These are phyloP conservation scores for Penicillium argentinense DNA, from an alignment of 495 filamentous ascomycete species.

Conservation along the genomic window DNA sequence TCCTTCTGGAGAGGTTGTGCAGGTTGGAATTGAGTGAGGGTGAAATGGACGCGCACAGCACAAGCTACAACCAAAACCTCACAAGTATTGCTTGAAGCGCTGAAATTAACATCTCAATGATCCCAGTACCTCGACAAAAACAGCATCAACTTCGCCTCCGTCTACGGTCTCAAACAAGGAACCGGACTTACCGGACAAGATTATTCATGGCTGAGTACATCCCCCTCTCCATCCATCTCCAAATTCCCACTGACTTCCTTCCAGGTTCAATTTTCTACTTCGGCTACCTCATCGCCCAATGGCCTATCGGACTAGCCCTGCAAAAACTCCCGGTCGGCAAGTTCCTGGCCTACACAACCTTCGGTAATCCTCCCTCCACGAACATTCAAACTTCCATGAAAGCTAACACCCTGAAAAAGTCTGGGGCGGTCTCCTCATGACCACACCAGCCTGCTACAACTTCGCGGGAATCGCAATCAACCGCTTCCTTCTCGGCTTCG, in stretches of 20 bases:
- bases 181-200: slow-evolving; percentile 54
- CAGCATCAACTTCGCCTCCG: slow-evolving; percentile 59
- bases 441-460: slow-evolving; percentile 38
- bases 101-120: too few relatives aligned
- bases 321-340: slow-evolving; percentile 56
- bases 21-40: too few relatives aligned
- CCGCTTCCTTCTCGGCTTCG: slow-evolving; percentile 51
- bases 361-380: slow-evolving; percentile 30
- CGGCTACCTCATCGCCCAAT: slow-evolving; percentile 52
- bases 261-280: slow-evolving; percentile 57
- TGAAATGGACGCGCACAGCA: too few relatives aligned
- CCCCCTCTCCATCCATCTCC: not conserved
- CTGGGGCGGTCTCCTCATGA: slow-evolving; percentile 44
- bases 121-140: slow-evolving; percentile 60
- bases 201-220: slow-evolving; percentile 54
- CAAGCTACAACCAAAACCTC: too few relatives aligned
- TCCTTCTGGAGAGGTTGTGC: too few relatives aligned
- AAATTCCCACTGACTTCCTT: not conserved
- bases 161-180: slow-evolving; percentile 54
- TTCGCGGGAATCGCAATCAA: slow-evolving; percentile 45
- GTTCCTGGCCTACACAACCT: slow-evolving; percentile 41
- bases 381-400: too few relatives aligned
- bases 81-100: not conserved
- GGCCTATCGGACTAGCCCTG: slow-evolving; percentile 50
- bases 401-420: slow-evolving; percentile 23